phyloP scores from a whole-genome alignment of 345 rosid species.

The Carallia brachiata region DNA sequence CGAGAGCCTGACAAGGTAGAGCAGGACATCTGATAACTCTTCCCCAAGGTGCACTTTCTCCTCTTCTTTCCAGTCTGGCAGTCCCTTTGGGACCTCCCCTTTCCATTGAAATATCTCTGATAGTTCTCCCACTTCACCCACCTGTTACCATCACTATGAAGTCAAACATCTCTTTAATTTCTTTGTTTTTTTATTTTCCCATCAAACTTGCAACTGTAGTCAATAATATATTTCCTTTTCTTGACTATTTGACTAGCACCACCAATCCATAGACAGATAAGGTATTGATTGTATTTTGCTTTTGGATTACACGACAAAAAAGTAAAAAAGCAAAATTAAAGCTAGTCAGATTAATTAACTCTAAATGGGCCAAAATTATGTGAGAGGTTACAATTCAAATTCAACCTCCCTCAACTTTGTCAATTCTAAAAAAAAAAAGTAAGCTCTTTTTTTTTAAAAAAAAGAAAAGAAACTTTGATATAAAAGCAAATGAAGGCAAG shows the following conservation, averaged over 20 bases:
- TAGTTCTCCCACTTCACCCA: conserved; percentile 90
- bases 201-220: not conserved
- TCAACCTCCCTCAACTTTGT: too few species aligned
- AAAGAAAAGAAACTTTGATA: too few species aligned
- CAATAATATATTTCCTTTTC: not conserved
- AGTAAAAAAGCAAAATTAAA: not conserved
- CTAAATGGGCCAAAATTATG: too few species aligned
- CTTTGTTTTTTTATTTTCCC: not conserved
- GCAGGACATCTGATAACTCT: conserved; percentile 85
- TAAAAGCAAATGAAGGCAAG: not conserved
- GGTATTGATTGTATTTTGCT: too few species aligned
- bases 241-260: too few species aligned
- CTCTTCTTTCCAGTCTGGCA: conserved; percentile 85
- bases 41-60: conserved; percentile 83
- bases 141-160: conserved; percentile 35
- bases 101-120: conserved; percentile 98
- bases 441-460: too few species aligned
- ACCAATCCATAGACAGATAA: too few species aligned
- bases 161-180: not conserved
- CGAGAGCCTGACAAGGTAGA: conserved; percentile 86
- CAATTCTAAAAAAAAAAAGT: too few species aligned
- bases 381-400: too few species aligned
- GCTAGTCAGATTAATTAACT: too few species aligned
- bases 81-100: conserved; percentile 84
- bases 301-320: too few species aligned